Percentiles rank a stretch among this genome's conserved stretches.
Conservation (phyloP, 306 rosid species). For the Hippophae gyantsensis region DNA sequence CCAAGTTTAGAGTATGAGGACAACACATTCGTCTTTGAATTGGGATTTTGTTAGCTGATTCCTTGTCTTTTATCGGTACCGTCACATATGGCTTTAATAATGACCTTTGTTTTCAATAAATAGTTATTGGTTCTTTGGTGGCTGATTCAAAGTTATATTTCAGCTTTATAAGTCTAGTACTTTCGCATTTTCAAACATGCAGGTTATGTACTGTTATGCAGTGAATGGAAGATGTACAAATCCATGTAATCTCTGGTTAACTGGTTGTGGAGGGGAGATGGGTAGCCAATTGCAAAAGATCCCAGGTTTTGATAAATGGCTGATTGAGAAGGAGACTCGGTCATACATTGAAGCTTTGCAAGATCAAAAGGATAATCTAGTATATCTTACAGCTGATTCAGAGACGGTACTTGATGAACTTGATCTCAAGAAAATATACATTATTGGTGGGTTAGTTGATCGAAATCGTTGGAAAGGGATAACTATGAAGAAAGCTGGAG, state of each 20-base stretch:
- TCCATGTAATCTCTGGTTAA: constrained; percentile 87
- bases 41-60: too few relatives aligned
- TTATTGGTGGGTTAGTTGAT: constrained; percentile 87
- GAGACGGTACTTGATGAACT: constrained; percentile 79
- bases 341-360: constrained; percentile 67
- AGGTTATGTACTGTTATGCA: constrained; percentile 89
- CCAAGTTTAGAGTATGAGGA: too few relatives aligned
- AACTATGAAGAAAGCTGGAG: constrained; percentile 76
- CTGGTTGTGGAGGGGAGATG: constrained; percentile 77
- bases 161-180: background rate
- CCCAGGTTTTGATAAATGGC: constrained; percentile 81
- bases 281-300: constrained; percentile 49
- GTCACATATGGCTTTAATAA: too few relatives aligned
- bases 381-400: constrained; percentile 81
- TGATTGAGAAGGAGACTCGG: constrained; percentile 52
- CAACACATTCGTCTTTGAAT: too few relatives aligned
- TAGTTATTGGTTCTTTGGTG: too few relatives aligned
- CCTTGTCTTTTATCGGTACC: too few relatives aligned
- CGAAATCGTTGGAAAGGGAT: constrained; percentile 90
- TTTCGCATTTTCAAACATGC: constrained; percentile 14
- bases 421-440: constrained; percentile 58
- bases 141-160: background rate
- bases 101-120: too few relatives aligned
- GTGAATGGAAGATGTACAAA: constrained; percentile 57
- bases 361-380: constrained; percentile 56